Evolutionary conservation across 371 early-diverging fungal species (phyloP).

Genomic region (Mortierella sp.): DNA sequence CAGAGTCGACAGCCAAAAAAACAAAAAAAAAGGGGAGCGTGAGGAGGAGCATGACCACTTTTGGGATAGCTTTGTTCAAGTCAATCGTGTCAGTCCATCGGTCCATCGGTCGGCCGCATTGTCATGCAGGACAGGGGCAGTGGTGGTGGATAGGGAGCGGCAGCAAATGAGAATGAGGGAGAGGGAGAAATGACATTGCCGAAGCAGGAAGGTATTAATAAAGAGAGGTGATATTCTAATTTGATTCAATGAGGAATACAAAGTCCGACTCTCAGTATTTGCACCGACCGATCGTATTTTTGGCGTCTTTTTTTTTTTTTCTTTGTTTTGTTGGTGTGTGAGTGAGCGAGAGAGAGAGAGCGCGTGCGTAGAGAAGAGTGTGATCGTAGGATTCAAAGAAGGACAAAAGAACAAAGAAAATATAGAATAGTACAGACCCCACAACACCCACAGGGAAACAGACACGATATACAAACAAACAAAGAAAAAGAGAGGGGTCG

Average conservation of each 20-base stretch:
- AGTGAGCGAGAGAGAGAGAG: neutral
- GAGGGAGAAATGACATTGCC: slow-evolving; percentile 1
- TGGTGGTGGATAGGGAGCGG: neutral
- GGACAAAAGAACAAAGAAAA: neutral
- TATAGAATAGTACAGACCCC: neutral
- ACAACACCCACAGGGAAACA: neutral
- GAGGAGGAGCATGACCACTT: slow-evolving; percentile 7
- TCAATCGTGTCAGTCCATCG: neutral
- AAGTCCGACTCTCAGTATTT: slow-evolving; percentile 5
- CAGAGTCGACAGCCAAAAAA: neutral
- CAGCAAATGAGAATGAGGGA: neutral
- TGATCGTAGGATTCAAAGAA: slow-evolving; percentile 2
- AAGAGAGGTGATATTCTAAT: neutral
- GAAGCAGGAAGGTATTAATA: neutral
- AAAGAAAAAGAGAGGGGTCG: neutral
- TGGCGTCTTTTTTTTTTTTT: neutral
- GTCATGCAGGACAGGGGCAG: slow-evolving; percentile 11
- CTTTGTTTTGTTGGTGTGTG: slow-evolving; percentile 6
- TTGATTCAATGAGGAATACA: neutral
- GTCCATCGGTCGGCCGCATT: slow-evolving; percentile 1
- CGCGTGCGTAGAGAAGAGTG: slow-evolving; percentile 7
- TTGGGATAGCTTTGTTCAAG: neutral
- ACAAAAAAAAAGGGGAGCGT: neutral
- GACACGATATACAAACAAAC: slow-evolving; percentile 2
- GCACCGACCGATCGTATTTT: slow-evolving; percentile 9